Evolutionary conservation across 257 asterid species (phyloP).

Genomic region (Solanum tarapatanum): DNA sequence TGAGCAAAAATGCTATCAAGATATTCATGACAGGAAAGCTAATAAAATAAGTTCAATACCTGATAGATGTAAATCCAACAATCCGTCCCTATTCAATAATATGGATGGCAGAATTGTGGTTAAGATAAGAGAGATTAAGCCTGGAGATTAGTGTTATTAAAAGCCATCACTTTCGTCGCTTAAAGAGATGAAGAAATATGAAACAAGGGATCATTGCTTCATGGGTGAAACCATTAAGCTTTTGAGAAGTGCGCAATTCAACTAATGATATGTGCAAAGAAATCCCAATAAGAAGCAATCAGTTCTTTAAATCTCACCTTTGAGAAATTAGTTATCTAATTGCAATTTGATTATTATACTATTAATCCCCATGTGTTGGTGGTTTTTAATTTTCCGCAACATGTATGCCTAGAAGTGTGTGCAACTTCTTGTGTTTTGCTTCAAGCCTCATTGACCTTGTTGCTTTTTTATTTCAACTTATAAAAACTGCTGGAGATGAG

Average conservation of each 20-base stretch:
- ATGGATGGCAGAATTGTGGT: neutral
- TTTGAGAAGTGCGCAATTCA: neutral
- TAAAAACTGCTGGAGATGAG: neutral
- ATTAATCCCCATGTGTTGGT: neutral
- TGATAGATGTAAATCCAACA: neutral
- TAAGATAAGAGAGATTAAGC: neutral
- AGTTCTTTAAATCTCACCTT: neutral
- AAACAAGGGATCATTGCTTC: neutral
- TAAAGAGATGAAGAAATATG: neutral
- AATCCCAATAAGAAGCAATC: neutral
- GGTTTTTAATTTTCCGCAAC: neutral
- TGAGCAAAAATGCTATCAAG: neutral
- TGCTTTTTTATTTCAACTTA: neutral
- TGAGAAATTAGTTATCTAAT: neutral
- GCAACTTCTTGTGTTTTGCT: neutral
- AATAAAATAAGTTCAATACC: neutral
- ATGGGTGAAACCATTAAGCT: neutral
- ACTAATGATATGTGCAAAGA: neutral
- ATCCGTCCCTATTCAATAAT: neutral
- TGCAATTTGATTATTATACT: neutral
- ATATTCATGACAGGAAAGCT: neutral
- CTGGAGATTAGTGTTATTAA: neutral
- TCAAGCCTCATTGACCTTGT: neutral
- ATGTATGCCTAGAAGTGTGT: neutral
- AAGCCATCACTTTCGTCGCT: neutral